phyloP scores from a whole-genome alignment of 768 basidiomycete genomes.

The Tylopilus balloui region DNA sequence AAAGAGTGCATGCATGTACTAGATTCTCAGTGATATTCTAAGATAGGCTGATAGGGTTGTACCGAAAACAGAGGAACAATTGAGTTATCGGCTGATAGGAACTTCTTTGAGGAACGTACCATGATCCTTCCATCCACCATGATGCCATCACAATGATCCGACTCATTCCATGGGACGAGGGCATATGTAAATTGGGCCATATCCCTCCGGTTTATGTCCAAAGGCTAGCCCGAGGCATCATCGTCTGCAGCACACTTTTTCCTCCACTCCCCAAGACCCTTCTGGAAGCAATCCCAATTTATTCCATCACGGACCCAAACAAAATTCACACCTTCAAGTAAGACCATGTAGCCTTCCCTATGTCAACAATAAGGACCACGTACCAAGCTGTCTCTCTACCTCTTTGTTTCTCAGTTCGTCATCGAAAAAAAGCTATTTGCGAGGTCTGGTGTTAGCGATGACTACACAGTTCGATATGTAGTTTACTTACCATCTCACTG shows the following conservation, averaged over 20 bases:
- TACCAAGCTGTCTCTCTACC: slow-evolving; percentile 48
- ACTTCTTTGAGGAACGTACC: slow-evolving; percentile 6
- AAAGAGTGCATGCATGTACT: neutral
- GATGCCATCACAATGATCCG: neutral
- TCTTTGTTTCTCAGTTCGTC: slow-evolving; percentile 59
- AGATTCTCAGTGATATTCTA: slow-evolving; percentile 3
- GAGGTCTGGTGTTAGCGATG: neutral
- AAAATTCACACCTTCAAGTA: slow-evolving; percentile 71
- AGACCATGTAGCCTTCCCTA: neutral
- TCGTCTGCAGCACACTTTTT: slow-evolving; percentile 33
- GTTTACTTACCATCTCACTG: slow-evolving; percentile 61
- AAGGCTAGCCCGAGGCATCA: slow-evolving; percentile 7
- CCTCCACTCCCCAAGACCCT: slow-evolving; percentile 72
- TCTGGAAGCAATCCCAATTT: slow-evolving; percentile 55
- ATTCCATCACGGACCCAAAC: slow-evolving; percentile 63
- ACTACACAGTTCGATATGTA: neutral
- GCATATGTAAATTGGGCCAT: neutral
- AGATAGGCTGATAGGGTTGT: slow-evolving; percentile 7
- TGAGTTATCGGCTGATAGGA: neutral
- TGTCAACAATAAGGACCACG: neutral
- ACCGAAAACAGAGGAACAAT: neutral
- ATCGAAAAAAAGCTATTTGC: slow-evolving; percentile 59
- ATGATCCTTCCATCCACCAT: neutral
- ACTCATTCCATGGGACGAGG: neutral
- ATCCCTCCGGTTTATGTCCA: neutral